Conservation (phyloP, 257 asterid genomes). For the Nicotiana tomentosiformis region DNA sequence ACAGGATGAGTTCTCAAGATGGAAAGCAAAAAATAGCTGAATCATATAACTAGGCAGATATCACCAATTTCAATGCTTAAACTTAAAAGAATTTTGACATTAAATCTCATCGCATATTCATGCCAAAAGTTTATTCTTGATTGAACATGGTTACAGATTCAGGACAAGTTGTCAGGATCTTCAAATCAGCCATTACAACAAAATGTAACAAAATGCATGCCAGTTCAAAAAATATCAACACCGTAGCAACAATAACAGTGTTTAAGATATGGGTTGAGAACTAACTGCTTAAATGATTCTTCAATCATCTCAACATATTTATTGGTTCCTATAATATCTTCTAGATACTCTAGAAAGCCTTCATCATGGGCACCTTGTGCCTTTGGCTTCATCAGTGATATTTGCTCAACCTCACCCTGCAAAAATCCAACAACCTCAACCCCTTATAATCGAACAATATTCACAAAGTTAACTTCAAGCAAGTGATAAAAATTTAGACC, state of each 20-base stretch:
- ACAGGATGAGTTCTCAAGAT: too few relatives aligned
- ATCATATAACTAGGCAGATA: too few relatives aligned
- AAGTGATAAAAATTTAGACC: constrained; percentile 32
- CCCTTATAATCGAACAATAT: neutral
- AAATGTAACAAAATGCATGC: too few relatives aligned
- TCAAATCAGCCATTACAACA: too few relatives aligned
- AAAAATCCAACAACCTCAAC: constrained; percentile 7
- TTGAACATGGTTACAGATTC: too few relatives aligned
- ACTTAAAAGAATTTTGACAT: too few relatives aligned
- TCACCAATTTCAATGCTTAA: too few relatives aligned
- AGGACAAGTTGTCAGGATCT: too few relatives aligned
- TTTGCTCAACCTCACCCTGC: constrained; percentile 99
- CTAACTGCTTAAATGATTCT: constrained; percentile 85
- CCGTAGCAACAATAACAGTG: neutral
- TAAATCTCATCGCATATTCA: too few relatives aligned
- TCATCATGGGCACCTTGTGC: constrained; percentile 99
- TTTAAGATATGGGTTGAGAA: neutral
- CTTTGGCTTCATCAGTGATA: constrained; percentile 95
- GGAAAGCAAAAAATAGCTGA: too few relatives aligned
- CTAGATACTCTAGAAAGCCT: constrained; percentile 97
- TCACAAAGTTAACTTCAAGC: neutral
- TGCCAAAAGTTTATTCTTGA: too few relatives aligned
- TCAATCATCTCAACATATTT: constrained; percentile 94
- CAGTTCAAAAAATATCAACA: neutral
- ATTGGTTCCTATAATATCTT: constrained; percentile 96